Evolutionary conservation across 208 protist species (phyloP), one percentile per base, ranked within the genome.

Genomic region (Wallacemonas sp.): DNA sequence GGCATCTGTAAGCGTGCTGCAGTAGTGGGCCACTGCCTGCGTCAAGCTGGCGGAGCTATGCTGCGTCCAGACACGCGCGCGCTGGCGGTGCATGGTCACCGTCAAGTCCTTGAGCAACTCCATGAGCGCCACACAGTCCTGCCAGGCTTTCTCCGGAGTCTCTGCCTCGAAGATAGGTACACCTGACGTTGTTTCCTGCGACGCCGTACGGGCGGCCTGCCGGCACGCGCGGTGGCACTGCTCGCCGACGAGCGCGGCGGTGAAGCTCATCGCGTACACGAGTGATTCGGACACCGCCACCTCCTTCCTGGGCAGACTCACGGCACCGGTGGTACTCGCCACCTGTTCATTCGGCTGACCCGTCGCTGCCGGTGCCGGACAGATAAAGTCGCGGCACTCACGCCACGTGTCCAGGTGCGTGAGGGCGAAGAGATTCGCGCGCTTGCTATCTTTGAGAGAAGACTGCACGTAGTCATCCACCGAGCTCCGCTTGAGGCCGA

Each of bases 401-500:
- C 59, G 45, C 87, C 90, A 96, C 42, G 87, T 91, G 9, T 69
- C 65, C 17, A 77, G 12, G 58, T 90, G 87, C 17, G 90, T 96
- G n/a, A 96, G 74, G 13, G 87, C 90, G 68, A 91, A 93, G 33
- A 93, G 66, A 64, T 91, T 96, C 3, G 60, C 53, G 15, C 85
- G 73, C 63, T 85, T 82, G 8, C 68, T 54, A 34, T 96, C 90
- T 19, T 83, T 83, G 3, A 96, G 62, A 0, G 90, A 93, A 21
- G 79, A 77, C 1, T 68, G 27, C 19, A 96, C 66, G 68, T 90
- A 93, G 61, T 96, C 81, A 24, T 85, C 78, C 10, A 81, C 66
- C 63, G 50, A 83, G 64, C 78, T 69, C 3, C 87, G 85, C 73
- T 93, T 93, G 13, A 89, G 76, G 19, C 76, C 87, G 33, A 96